Percentiles rank a stretch among this genome's conserved stretches.
These are phyloP conservation scores for Populus euphratica DNA, from an alignment of 345 rosid genomes.

Conservation along the genomic window DNA sequence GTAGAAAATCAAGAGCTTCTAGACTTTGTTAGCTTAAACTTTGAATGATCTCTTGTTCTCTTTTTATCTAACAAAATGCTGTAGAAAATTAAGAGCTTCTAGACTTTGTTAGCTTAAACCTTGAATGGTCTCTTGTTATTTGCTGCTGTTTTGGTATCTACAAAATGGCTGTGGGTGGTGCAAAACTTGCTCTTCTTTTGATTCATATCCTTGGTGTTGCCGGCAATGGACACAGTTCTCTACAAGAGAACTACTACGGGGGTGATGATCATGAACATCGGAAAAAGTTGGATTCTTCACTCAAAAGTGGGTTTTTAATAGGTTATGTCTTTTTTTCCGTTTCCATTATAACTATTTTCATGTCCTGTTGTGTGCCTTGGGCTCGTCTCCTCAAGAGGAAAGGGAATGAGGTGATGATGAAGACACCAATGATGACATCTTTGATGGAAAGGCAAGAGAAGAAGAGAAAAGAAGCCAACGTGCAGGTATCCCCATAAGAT, in stretches of 20 bases:
- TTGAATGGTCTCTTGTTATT: no score
- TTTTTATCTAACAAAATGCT: no score
- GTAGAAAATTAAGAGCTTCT: no score
- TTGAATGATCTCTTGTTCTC: no score
- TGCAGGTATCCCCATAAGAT: background rate
- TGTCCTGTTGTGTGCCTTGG: slow-evolving; percentile 5
- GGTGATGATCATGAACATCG: background rate
- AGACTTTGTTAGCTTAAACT: no score
- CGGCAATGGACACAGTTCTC: background rate
- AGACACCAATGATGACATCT: background rate
- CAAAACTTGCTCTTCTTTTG: no score
- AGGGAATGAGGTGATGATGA: background rate
- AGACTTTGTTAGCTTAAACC: no score
- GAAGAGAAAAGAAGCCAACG: background rate
- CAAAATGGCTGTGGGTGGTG: no score
- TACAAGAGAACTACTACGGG: background rate
- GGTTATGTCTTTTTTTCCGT: slow-evolving; percentile 1
- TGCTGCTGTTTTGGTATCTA: no score
- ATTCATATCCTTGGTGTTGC: no score
- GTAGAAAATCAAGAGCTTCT: no score
- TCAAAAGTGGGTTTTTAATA: slow-evolving; percentile 7
- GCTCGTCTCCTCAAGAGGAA: background rate
- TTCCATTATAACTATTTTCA: background rate
- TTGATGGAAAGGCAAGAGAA: background rate
- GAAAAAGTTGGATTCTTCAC: background rate